phyloP scores from a whole-genome alignment of 495 filamentous ascomycete species.

The Thermothielavioides terrestris region DNA sequence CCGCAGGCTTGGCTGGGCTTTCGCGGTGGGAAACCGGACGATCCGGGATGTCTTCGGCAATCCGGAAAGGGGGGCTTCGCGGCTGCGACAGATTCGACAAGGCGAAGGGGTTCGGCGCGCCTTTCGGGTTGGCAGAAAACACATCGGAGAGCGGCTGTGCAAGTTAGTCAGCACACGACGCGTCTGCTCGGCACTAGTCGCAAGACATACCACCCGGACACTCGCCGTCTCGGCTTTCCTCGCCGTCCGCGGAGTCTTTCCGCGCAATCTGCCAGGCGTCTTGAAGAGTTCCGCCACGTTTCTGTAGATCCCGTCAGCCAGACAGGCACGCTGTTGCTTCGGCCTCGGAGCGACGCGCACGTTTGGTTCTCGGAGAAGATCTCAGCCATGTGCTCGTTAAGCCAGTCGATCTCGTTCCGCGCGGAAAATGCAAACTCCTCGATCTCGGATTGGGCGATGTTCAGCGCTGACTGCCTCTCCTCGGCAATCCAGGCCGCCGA shows the following conservation, averaged over 20 bases:
- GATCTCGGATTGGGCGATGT: conserved; percentile 53
- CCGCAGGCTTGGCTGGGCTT: conserved; percentile 17
- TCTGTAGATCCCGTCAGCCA: conserved; percentile 31
- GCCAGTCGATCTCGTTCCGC: conserved; percentile 86
- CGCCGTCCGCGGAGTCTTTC: conserved; percentile 81
- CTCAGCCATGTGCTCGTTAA: conserved; percentile 95
- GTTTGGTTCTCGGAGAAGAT: conserved; percentile 80
- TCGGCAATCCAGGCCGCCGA: conserved; percentile 47
- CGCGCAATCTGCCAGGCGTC: conserved; percentile 86
- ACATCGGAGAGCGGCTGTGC: conserved; percentile 76
- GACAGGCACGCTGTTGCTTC: background rate
- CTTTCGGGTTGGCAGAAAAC: conserved; percentile 49
- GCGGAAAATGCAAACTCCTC: conserved; percentile 86
- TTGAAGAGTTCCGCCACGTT: conserved; percentile 92
- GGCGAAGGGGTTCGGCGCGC: conserved; percentile 38
- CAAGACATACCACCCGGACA: conserved; percentile 54
- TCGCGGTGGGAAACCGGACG: conserved; percentile 14
- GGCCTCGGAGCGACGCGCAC: conserved; percentile 39
- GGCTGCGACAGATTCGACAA: conserved; percentile 23
- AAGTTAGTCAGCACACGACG: conserved; percentile 13
- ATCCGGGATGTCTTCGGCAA: conserved; percentile 26
- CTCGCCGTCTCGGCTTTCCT: conserved; percentile 60
- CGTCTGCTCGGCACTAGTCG: background rate
- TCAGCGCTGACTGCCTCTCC: conserved; percentile 40
- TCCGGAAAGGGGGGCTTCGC: conserved; percentile 32